A percentile compares a stretch with the other conserved stretches of the same genome.
These are phyloP conservation scores for Geranomyces variabilis DNA, from an alignment of 192 early-diverging fungal species.

Conservation along the genomic window DNA sequence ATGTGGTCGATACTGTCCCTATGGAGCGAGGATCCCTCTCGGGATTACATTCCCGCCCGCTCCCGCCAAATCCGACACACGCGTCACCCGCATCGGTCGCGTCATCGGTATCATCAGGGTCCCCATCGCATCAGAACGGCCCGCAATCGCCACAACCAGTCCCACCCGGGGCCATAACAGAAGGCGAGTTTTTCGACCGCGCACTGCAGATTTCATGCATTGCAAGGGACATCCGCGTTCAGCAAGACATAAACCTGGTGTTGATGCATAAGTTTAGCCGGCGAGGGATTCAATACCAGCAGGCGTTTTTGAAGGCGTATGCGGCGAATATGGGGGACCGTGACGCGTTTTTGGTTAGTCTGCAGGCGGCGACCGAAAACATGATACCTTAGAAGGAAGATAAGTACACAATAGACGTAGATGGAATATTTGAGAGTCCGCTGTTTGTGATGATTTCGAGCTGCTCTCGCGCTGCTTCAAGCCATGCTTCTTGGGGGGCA, in stretches of 20 bases:
- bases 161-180: background rate
- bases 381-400: background rate
- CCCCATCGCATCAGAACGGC: too few relatives aligned
- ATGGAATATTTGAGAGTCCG: too few relatives aligned
- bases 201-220: background rate
- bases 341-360: background rate
- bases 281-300: background rate
- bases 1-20: too few relatives aligned
- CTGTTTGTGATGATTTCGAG: too few relatives aligned
- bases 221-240: background rate
- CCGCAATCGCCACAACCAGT: background rate
- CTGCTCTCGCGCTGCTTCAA: too few relatives aligned
- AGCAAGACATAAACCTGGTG: slow-evolving; percentile 1
- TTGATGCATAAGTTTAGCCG: background rate
- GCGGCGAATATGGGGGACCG: background rate
- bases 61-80: too few relatives aligned
- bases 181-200: slow-evolving; percentile 5
- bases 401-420: too few relatives aligned
- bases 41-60: too few relatives aligned
- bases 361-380: background rate
- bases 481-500: too few relatives aligned
- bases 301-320: slow-evolving; percentile 2
- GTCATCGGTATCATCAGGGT: too few relatives aligned
- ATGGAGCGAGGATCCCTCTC: too few relatives aligned
- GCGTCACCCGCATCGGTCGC: too few relatives aligned